Evolutionary conservation across 148 eudicot genomes (phyloP).

Genomic region (Bassia scoparia): DNA sequence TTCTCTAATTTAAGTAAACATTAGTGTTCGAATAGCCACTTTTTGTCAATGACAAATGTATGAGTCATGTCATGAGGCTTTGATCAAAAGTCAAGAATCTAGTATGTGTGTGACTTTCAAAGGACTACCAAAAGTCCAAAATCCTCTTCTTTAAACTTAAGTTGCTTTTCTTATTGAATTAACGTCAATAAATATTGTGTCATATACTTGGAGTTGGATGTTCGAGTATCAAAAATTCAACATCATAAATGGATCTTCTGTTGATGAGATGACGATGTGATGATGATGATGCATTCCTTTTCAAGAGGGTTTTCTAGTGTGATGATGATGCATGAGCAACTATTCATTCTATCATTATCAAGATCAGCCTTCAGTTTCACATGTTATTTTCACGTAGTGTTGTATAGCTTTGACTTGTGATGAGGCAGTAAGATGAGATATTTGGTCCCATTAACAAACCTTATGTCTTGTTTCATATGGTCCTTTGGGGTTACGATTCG

Average conservation of each 20-base stretch:
- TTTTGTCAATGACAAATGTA: not conserved
- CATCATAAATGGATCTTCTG: not conserved
- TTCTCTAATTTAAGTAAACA: not conserved
- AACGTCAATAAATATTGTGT: not conserved
- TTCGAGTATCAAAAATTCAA: not conserved
- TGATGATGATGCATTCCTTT: not conserved
- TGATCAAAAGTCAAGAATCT: not conserved
- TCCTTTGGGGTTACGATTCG: too few species aligned
- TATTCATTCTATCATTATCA: too few species aligned
- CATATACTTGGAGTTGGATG: too few species aligned
- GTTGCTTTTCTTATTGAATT: conserved; percentile 2
- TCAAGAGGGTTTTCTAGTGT: not conserved
- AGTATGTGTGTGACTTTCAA: not conserved
- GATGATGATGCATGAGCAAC: too few species aligned
- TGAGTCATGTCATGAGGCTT: not conserved
- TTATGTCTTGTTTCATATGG: too few species aligned
- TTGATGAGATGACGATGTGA: not conserved
- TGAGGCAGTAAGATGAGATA: too few species aligned
- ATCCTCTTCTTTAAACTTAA: not conserved
- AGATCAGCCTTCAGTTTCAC: too few species aligned
- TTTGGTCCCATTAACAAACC: too few species aligned
- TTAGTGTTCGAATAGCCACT: not conserved
- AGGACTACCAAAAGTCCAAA: not conserved
- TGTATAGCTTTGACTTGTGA: too few species aligned
- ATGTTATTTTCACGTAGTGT: too few species aligned